A percentile compares a stretch with the other conserved stretches of the same genome.
Conservation (phyloP, 2,329 filamentous ascomycete species). For the Calycina herbarum region DNA sequence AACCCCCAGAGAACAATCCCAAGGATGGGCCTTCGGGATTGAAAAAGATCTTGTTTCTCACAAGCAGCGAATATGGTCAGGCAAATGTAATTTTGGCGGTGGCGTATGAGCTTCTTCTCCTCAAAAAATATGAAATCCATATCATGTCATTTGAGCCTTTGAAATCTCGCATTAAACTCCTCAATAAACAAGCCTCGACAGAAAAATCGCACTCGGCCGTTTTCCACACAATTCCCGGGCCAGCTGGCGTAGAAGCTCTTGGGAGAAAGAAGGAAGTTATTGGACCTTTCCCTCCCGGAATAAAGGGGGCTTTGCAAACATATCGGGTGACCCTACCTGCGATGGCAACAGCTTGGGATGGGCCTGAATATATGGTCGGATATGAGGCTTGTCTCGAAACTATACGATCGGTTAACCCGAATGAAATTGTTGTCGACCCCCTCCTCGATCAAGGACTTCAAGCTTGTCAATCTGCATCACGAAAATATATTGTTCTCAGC, state of each 20-base stretch:
- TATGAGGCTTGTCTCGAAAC: slow-evolving; percentile 43
- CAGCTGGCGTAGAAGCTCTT: slow-evolving; percentile 39
- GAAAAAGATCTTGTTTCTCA: slow-evolving; percentile 41
- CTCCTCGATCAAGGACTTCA: slow-evolving; percentile 47
- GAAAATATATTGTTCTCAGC: slow-evolving; percentile 43
- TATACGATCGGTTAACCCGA: slow-evolving; percentile 41
- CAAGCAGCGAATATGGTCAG: slow-evolving; percentile 48
- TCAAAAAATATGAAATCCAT: slow-evolving; percentile 44
- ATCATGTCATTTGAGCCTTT: slow-evolving; percentile 45
- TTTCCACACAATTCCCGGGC: slow-evolving; percentile 41
- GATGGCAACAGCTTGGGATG: slow-evolving; percentile 39
- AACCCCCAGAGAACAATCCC: not conserved
- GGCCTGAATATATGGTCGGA: slow-evolving; percentile 43
- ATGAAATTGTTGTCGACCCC: slow-evolving; percentile 45
- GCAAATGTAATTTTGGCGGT: slow-evolving; percentile 49
- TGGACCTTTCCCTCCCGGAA: slow-evolving; percentile 35
- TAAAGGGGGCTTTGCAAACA: slow-evolving; percentile 39
- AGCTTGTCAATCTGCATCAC: slow-evolving; percentile 41
- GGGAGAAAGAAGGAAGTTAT: slow-evolving; percentile 22
- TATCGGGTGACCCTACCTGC: slow-evolving; percentile 30
- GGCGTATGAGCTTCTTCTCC: slow-evolving; percentile 41
- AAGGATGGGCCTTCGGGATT: not conserved
- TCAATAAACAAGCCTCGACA: slow-evolving; percentile 24
- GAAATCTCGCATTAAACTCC: slow-evolving; percentile 34
- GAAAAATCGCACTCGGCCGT: slow-evolving; percentile 20